A percentile compares a stretch with the other conserved stretches of the same genome.
Evolutionary conservation across 2,329 filamentous ascomycete genomes (phyloP).

Genomic region (Sphaerostilbella broomeana): DNA sequence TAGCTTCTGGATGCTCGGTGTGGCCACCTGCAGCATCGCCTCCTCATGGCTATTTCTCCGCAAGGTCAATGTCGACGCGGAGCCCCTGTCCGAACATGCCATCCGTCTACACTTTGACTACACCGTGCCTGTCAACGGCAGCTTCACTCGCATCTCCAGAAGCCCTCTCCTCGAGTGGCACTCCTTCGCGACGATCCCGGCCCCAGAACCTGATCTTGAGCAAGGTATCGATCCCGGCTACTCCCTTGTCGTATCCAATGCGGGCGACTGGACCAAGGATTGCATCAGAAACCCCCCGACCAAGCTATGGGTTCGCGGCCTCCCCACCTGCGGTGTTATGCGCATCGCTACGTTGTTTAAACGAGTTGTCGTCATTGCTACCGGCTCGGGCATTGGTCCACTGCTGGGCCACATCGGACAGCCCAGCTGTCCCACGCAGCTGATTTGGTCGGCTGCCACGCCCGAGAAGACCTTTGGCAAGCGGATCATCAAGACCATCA

Average conservation of each 20-base stretch:
- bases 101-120: constrained; percentile 64
- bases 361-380: constrained; percentile 60
- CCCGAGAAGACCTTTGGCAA: constrained; percentile 58
- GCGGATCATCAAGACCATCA: constrained; percentile 49
- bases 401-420: constrained; percentile 53
- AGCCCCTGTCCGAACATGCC: constrained; percentile 65
- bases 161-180: constrained; percentile 66
- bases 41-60: constrained; percentile 70
- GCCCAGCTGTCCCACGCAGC: constrained; percentile 44
- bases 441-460: constrained; percentile 62
- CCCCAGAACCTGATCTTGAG: constrained; percentile 32
- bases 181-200: constrained; percentile 67
- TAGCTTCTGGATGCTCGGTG: constrained; percentile 59
- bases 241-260: constrained; percentile 64
- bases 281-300: constrained; percentile 56
- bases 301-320: constrained; percentile 60
- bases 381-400: constrained; percentile 68
- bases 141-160: constrained; percentile 50
- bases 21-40: constrained; percentile 58
- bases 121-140: constrained; percentile 45
- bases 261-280: constrained; percentile 66
- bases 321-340: constrained; percentile 61
- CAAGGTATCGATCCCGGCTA: constrained; percentile 40
- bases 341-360: constrained; percentile 61
- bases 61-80: constrained; percentile 57